Base-by-base conservation (phyloP, 768 basidiomycete species). In the Fibroporia radiculosa region DNA sequence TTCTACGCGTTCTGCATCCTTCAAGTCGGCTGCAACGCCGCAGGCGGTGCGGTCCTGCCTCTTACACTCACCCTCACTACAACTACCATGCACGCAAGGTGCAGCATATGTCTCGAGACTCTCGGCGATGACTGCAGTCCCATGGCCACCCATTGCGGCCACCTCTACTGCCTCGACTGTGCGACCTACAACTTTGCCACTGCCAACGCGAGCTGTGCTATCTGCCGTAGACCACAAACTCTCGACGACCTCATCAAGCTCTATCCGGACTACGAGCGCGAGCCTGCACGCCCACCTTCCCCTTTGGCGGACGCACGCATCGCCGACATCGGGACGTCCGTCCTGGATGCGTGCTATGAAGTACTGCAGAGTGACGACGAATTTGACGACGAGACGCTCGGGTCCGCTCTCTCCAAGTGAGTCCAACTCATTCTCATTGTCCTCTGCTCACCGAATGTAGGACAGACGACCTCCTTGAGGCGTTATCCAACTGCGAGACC, bases 111-210 rank as follows among this genome's bases (percentile, higher is more conserved):
- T 23, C 41, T 55, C 2, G 58, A 57, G 8, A 31, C 20, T 1
- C 45, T 59, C 35, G 33, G 7, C 28, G 47, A 33, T 6, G 28
- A 8, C 4, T 38, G 42, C 0, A 47, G 39, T 2, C 56, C 52
- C 6, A 49, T 53, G 42, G 36, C 55, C 10, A 55, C 55, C 24
- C 48, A 42, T 11, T 60, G 59, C 27, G 56, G 56, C 27, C 56
- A 60, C 43, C 44, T 60, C 40, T 60, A 57, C 34, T 60, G 59
- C 47, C 33, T 51, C 3, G 55, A 54, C 27, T 60, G 58, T 35
- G 56, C 56, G 22, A 53, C 56, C 1, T 56, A 51, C 43, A 45
- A 52, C 26, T 60, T 60, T 44, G 26, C 49, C 10, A 32, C 35
- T 31, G 38, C 29, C 10, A 37, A 29, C 24, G 46, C 50, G 2